phyloP scores from a whole-genome alignment of 108 stramenopile species.

The Tribonema minus region DNA sequence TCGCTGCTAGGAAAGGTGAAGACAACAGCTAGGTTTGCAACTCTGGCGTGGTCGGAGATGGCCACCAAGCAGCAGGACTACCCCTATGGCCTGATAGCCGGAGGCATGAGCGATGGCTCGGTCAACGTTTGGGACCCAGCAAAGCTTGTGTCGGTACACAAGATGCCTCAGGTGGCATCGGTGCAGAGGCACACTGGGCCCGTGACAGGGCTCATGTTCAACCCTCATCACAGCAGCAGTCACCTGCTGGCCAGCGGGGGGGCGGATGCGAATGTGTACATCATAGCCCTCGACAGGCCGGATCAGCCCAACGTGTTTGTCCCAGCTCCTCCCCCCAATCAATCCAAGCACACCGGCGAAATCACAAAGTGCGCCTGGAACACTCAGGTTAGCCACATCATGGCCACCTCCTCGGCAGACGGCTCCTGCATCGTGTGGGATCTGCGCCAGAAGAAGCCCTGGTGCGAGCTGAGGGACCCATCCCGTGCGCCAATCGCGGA shows the following conservation, averaged over 20 bases:
- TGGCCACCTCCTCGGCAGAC: conserved; percentile 75
- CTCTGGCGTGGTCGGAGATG: conserved; percentile 53
- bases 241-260: conserved; percentile 77
- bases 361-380: conserved; percentile 89
- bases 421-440: conserved; percentile 88
- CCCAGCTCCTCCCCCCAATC: conserved; percentile 47
- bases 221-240: conserved; percentile 66
- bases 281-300: conserved; percentile 59
- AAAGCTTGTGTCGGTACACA: conserved; percentile 53
- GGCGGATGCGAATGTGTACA: conserved; percentile 68
- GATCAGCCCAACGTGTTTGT: conserved; percentile 51
- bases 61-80: conserved; percentile 41
- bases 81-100: conserved; percentile 75
- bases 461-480: conserved; percentile 77
- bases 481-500: conserved; percentile 67
- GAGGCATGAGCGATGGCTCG: conserved; percentile 92
- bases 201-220: conserved; percentile 77
- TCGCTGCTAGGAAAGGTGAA: conserved; percentile 68
- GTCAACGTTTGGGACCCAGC: conserved; percentile 82
- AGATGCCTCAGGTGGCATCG: conserved; percentile 54
- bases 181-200: conserved; percentile 59
- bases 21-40: conserved; percentile 49
- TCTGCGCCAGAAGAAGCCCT: conserved; percentile 79
- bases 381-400: conserved; percentile 85
- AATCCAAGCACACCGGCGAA: conserved; percentile 66